Percentiles rank a stretch among this genome's conserved stretches.
phyloP scores from a whole-genome alignment of 495 filamentous ascomycete species.

The Staphylotrichum tortipilum region DNA sequence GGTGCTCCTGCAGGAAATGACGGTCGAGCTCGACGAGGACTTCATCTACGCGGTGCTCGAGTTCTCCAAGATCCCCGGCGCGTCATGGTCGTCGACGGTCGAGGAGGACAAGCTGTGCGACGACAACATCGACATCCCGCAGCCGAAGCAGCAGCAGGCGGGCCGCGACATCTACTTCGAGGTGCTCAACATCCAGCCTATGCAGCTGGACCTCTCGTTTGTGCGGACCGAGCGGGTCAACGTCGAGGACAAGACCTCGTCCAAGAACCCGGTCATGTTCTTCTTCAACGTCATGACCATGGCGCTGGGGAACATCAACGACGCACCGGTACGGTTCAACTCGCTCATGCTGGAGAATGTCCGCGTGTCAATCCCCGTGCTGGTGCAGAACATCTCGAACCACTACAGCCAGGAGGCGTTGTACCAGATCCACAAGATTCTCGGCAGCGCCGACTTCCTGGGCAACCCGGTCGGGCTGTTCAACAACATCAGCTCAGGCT shows the following conservation, averaged over 20 bases:
- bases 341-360: conserved; percentile 93
- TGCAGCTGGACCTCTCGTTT: conserved; percentile 95
- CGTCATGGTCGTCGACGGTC: conserved; percentile 77
- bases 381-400: conserved; percentile 74
- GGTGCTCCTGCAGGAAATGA: conserved; percentile 92
- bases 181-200: conserved; percentile 89
- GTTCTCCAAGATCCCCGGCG: conserved; percentile 88
- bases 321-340: conserved; percentile 87
- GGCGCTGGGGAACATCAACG: conserved; percentile 98
- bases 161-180: conserved; percentile 97
- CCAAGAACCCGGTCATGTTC: conserved; percentile 92
- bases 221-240: conserved; percentile 96
- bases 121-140: conserved; percentile 81
- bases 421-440: conserved; percentile 91
- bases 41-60: conserved; percentile 94
- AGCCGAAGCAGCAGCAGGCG: conserved; percentile 72
- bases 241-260: conserved; percentile 83
- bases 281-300: conserved; percentile 97
- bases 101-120: conserved; percentile 80
- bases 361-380: conserved; percentile 74
- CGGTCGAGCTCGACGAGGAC: conserved; percentile 92
- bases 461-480: conserved; percentile 96
- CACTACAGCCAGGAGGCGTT: conserved; percentile 95
- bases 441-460: conserved; percentile 96
- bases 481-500: conserved; percentile 94